These are phyloP conservation scores for Kazachstania viticola DNA, from an alignment of 805 yeast genomes.

Conservation along the genomic window DNA sequence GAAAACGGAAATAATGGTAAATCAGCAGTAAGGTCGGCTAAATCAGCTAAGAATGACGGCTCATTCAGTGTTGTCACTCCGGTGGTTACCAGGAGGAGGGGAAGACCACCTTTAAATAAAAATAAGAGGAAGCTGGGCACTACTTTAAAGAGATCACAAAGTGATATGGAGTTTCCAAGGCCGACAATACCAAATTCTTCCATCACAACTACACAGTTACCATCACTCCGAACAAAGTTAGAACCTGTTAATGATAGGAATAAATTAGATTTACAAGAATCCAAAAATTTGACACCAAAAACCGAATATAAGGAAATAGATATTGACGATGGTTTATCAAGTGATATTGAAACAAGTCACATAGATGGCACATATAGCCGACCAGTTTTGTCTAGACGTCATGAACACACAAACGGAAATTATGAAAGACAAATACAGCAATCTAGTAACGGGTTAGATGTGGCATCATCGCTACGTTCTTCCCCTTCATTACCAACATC, in stretches of 20 bases:
- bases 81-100: conserved; percentile 21
- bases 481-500: conserved; percentile 27
- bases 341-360: conserved; percentile 25
- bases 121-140: conserved; percentile 13
- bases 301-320: conserved; percentile 24
- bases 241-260: conserved; percentile 1
- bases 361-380: neutral
- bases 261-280: conserved; percentile 2
- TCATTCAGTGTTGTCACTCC: conserved; percentile 6
- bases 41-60: neutral
- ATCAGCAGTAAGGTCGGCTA: too few species aligned
- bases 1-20: neutral
- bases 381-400: too few species aligned
- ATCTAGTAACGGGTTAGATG: neutral
- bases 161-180: conserved; percentile 20
- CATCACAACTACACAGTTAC: conserved; percentile 15
- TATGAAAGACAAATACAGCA: neutral
- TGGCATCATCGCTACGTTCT: conserved; percentile 11
- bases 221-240: conserved; percentile 9
- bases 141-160: conserved; percentile 19
- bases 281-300: conserved; percentile 2
- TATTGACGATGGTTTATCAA: conserved; percentile 28
- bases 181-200: conserved; percentile 18
- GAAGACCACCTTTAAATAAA: conserved; percentile 20
- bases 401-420: neutral